A percentile compares a stretch with the other conserved stretches of the same genome.
Conservation (phyloP, 202 grass and related monocot species). For the Digitaria exilis region DNA sequence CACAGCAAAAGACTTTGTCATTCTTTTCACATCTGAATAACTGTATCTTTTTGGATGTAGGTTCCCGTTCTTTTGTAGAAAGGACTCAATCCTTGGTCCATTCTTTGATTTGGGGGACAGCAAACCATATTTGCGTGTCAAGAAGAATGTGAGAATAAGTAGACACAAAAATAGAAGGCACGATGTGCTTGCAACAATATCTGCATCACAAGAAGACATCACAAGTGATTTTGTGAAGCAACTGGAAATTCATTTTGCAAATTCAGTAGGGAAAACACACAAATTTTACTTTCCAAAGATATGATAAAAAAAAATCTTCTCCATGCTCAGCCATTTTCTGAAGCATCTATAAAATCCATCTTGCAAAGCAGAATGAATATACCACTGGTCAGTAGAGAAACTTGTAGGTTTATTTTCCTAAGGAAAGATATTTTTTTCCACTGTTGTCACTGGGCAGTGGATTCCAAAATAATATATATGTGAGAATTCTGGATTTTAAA, state of each 20-base stretch:
- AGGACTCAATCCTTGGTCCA: constrained; percentile 41
- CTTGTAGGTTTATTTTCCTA: neutral
- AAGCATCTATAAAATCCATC: neutral
- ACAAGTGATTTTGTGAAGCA: neutral
- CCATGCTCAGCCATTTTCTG: neutral
- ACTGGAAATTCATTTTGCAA: neutral
- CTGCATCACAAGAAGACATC: constrained; percentile 5
- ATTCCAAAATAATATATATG: neutral
- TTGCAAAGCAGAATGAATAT: neutral
- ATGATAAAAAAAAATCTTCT: neutral
- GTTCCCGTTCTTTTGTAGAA: constrained; percentile 55
- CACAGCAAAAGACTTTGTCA: constrained; percentile 58
- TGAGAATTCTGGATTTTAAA: neutral
- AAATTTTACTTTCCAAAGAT: neutral
- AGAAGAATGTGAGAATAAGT: neutral
- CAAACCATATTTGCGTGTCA: neutral
- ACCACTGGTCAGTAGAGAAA: neutral
- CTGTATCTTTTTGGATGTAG: constrained; percentile 58
- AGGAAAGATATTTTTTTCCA: neutral
- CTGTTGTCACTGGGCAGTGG: neutral
- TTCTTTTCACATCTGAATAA: constrained; percentile 68
- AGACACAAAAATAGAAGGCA: constrained; percentile 19
- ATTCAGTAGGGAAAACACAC: neutral
- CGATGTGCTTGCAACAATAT: neutral
- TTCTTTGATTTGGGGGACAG: constrained; percentile 24